Base-by-base conservation (phyloP, 2,329 filamentous ascomycete genomes). In the Alternaria arborescens region DNA sequence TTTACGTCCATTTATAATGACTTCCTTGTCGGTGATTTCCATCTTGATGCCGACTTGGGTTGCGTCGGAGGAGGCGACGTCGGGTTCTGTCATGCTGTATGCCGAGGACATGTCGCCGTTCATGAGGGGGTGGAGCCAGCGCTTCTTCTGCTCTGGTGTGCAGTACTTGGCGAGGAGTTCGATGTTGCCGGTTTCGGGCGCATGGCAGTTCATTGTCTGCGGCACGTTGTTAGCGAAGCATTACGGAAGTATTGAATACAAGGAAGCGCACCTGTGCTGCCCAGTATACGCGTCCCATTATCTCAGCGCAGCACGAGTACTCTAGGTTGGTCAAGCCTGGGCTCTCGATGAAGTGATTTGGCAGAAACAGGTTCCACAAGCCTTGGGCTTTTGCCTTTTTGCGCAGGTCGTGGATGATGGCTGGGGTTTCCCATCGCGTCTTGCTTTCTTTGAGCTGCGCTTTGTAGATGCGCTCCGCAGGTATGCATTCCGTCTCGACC, bases 121-220 rank as follows among this genome's bases (percentile, higher is more conserved):
- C 61, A 85, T 76, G 32, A 85, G 72, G 8, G 83, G 83, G 64
- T 79, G 75, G 14, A 85, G 77, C 82, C 82, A 85, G 61, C 80
- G 78, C 68, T 81, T 76, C 77, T 85, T 84, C 63, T 85, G 83
- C 54, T 78, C 80, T 1, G 80, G 73, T 14, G 78, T 84, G 69
- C 83, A 83, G 75, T 83, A 85, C 71, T 84, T 84, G 38, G 82
- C 82, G 30, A 85, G 78, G 10, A 85, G 79, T 66, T 85, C 83
- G 71, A 85, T 85, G 70, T 84, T 85, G 30, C 83, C 83, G 7
- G 82, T 83, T 41, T 84, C 82, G 18, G 82, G 83, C 2, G 83
- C 83, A 54, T 80, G 78, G 62, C 79, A 81, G 64, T 81, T 81
- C 77, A 80, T 80, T 0, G 79, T 81, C 79, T 81, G 52, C 10